Evolutionary conservation across 2,329 filamentous ascomycete species (phyloP), one percentile per base, ranked within the genome.

Genomic region (Ophiostoma australiae): DNA sequence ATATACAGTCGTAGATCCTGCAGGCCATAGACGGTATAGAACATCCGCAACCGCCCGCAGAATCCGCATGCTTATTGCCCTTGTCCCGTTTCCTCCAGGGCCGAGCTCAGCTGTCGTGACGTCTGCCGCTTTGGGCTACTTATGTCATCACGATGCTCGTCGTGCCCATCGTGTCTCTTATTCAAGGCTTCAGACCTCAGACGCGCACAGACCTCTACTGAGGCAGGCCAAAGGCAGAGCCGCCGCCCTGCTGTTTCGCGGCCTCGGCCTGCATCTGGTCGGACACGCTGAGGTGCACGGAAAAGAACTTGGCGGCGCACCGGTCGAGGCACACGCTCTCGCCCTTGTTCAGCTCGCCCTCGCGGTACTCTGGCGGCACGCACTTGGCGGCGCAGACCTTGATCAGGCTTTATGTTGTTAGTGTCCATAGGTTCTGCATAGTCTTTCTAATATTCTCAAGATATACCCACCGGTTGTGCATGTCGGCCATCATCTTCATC

Each of bases 271-370:
- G 93, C 89, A 98, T 93, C 83, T 96, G 92, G 83, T 98, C 94
- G 78, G 91, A 94, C 72, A 98, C 92, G 85, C 97, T 98, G 85
- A 97, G 89, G 81, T 97, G 97, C 78, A 97, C 94, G 77, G 98
- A 94, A 83, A 99, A 97, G 85, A 98, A 99, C 85, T 99, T 99
- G 79, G 91, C 87, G 72, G 96, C 92, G 83, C 96, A 99, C 78
- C 95, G 92, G 84, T 99, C 95, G 76, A 99, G 89, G 84, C 96
- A 99, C 77, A 99, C 95, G 76, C 91, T 93, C 83, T 99, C 95
- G 86, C 94, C 96, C 85, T 99, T 99, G 88, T 97, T 97, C 78
- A 99, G 89, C 77, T 99, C 94, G 80, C 88, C 89, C 84, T 99
- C 95, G 80, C 93, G 93, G 88, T 98, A 99, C 77, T 94, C 89